A percentile compares a stretch with the other conserved stretches of the same genome.
phyloP scores from a whole-genome alignment of 2,329 filamentous ascomycete genomes.

The Colletotrichum coccodes region DNA sequence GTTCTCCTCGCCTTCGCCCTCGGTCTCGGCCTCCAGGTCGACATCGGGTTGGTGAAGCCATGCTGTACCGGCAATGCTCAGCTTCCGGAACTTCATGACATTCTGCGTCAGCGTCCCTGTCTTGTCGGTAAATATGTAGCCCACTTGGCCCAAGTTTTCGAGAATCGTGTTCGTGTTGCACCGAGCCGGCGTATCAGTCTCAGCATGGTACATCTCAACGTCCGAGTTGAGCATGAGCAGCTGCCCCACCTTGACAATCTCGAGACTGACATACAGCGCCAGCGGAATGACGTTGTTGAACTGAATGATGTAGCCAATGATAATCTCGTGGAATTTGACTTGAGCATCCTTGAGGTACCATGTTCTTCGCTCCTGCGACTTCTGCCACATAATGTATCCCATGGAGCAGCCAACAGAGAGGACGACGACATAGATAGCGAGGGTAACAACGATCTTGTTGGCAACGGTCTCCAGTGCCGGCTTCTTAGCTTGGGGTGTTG shows the following conservation, averaged over 20 bases:
- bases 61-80: constrained; percentile 88
- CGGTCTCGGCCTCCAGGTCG: constrained; percentile 45
- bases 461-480: constrained; percentile 80
- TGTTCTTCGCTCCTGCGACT: constrained; percentile 71
- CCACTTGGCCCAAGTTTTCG: constrained; percentile 91
- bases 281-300: constrained; percentile 96
- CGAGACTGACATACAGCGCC: constrained; percentile 89
- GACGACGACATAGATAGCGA: constrained; percentile 81
- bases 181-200: constrained; percentile 85
- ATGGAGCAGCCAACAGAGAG: constrained; percentile 85
- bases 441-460: constrained; percentile 83
- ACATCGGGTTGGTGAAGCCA: constrained; percentile 88
- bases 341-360: constrained; percentile 80
- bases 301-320: constrained; percentile 93
- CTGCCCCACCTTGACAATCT: constrained; percentile 83
- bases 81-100: constrained; percentile 92
- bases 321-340: constrained; percentile 83
- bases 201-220: constrained; percentile 89
- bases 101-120: constrained; percentile 96
- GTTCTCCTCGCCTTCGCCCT: neutral
- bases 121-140: constrained; percentile 93
- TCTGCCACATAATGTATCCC: constrained; percentile 83
- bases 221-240: constrained; percentile 84
- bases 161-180: constrained; percentile 96
- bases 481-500: constrained; percentile 88